Percentiles rank a stretch among this genome's conserved stretches.
phyloP scores from a whole-genome alignment of 805 yeast genomes.

The Candida argentea region DNA sequence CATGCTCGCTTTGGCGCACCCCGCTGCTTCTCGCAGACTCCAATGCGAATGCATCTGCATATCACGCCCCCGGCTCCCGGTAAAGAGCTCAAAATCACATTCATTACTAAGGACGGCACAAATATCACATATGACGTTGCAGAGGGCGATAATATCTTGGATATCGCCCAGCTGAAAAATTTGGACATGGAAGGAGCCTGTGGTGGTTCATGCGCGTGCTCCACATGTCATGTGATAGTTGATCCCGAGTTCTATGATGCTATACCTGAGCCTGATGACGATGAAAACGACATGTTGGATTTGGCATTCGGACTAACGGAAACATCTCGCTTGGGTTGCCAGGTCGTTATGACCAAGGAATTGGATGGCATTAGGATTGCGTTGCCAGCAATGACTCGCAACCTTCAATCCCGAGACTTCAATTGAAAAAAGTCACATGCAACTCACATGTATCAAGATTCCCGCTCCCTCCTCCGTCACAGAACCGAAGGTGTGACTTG shows the following conservation, averaged over 20 bases:
- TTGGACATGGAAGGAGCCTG: constrained; percentile 97
- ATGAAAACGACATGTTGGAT: constrained; percentile 97
- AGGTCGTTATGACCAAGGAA: constrained; percentile 79
- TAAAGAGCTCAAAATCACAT: constrained; percentile 74
- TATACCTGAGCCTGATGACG: constrained; percentile 93
- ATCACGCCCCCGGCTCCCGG: constrained; percentile 87
- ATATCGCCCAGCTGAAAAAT: constrained; percentile 89
- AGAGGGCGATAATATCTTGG: constrained; percentile 85
- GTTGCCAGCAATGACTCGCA: constrained; percentile 94
- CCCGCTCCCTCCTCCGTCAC: no score
- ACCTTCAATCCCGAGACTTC: constrained; percentile 76
- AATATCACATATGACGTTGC: constrained; percentile 78
- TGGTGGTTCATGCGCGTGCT: constrained; percentile 98
- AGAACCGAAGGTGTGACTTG: no score
- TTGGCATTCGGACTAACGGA: constrained; percentile 96
- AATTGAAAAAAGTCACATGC: no score
- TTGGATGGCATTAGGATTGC: constrained; percentile 93
- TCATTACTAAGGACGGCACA: constrained; percentile 83
- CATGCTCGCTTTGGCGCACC: neutral
- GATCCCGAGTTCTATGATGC: constrained; percentile 91
- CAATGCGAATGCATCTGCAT: constrained; percentile 58
- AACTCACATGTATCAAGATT: no score
- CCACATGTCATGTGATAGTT: constrained; percentile 93
- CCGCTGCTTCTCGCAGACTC: constrained; percentile 12
- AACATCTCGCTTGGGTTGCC: constrained; percentile 93